Percentiles rank a stretch among this genome's conserved stretches.
Evolutionary conservation across 1,284 basidiomycete species (phyloP).

Genomic region (Cronartium ribicola): DNA sequence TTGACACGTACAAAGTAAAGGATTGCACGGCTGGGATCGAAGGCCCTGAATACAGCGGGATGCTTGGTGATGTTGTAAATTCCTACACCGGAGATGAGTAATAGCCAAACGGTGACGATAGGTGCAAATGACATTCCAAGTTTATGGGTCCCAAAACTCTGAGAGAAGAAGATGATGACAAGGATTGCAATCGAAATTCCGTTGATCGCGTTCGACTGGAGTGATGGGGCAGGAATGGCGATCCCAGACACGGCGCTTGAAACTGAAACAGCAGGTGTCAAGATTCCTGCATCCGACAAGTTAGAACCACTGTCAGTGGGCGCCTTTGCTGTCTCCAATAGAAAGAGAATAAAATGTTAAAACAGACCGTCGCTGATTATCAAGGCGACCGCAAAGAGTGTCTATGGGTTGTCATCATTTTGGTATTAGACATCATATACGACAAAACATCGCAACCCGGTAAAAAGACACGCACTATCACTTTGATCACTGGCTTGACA

Average conservation of each 20-base stretch:
- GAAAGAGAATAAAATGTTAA: not conserved
- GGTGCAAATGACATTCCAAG: constrained; percentile 60
- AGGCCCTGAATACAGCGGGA: constrained; percentile 64
- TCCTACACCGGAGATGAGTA: constrained; percentile 58
- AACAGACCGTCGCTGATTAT: constrained; percentile 42
- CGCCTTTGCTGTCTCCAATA: not conserved
- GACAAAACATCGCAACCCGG: too few relatives aligned
- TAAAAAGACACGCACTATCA: constrained; percentile 15
- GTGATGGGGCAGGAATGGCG: constrained; percentile 59
- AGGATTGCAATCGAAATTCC: constrained; percentile 63
- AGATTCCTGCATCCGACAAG: constrained; percentile 18
- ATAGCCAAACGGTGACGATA: constrained; percentile 61
- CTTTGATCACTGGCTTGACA: constrained; percentile 37
- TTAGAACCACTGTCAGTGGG: not conserved
- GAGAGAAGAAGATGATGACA: constrained; percentile 60
- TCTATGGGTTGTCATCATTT: not conserved
- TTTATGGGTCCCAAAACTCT: constrained; percentile 61
- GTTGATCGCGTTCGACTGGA: constrained; percentile 55
- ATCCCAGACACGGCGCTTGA: constrained; percentile 65
- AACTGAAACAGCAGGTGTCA: constrained; percentile 65
- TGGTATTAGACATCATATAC: too few relatives aligned
- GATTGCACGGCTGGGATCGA: constrained; percentile 64
- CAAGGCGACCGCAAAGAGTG: constrained; percentile 40
- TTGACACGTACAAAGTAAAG: constrained; percentile 64
- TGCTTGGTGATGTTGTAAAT: constrained; percentile 60